Evolutionary conservation across 176 grass and related monocot species (phyloP).

Genomic region (Musa acuminata): DNA sequence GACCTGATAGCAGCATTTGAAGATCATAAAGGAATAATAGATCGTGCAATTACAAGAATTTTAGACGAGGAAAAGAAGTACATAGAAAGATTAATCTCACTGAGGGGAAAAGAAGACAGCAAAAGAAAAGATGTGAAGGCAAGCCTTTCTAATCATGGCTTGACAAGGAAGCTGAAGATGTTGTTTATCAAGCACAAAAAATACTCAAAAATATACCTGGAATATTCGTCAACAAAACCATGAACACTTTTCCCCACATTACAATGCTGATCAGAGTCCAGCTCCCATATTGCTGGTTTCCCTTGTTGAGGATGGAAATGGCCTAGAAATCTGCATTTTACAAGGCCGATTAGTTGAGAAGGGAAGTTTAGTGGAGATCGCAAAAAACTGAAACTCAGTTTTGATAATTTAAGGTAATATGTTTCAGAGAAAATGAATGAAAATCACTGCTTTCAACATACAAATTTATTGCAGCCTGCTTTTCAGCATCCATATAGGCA

Average conservation of each 20-base stretch:
- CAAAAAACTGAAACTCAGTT: conserved; percentile 9
- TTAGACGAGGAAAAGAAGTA: too few species aligned
- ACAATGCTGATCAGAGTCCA: conserved; percentile 46
- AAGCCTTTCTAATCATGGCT: not conserved
- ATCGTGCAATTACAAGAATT: not conserved
- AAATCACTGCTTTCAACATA: conserved; percentile 31
- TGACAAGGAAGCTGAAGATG: not conserved
- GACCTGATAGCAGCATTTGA: not conserved
- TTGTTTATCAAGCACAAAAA: too few species aligned
- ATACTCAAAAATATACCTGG: conserved; percentile 28
- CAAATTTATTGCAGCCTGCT: conserved; percentile 95
- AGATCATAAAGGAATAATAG: not conserved
- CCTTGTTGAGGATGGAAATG: conserved; percentile 68
- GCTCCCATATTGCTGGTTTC: conserved; percentile 75
- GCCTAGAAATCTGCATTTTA: conserved; percentile 68
- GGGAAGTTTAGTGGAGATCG: not conserved
- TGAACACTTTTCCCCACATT: conserved; percentile 29
- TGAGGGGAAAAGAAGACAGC: not conserved
- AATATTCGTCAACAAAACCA: conserved; percentile 28
- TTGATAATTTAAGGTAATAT: conserved; percentile 6
- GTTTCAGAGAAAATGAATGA: not conserved
- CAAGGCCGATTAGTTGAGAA: not conserved
- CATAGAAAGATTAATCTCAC: too few species aligned
- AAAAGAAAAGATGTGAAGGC: too few species aligned
- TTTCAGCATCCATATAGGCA: conserved; percentile 82